A percentile compares a stretch with the other conserved stretches of the same genome.
Evolutionary conservation across 179 eudicot genomes (phyloP).

Genomic region (Gypsophila paniculata): DNA sequence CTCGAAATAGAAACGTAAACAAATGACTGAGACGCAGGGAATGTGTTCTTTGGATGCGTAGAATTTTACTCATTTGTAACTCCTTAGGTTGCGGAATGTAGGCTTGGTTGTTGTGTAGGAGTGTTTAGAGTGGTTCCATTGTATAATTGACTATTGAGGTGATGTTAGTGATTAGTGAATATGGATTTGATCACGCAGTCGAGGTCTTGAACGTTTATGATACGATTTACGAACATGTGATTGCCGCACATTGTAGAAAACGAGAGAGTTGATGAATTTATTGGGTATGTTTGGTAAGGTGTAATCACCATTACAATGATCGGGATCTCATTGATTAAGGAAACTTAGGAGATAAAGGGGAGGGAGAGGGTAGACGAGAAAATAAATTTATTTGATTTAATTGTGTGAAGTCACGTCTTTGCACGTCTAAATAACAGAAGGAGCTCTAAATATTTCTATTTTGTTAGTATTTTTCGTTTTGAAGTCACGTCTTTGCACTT

Average conservation of each 20-base stretch:
- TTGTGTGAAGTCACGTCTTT: too few relatives aligned
- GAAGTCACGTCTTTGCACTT: too few relatives aligned
- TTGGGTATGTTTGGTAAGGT: background rate
- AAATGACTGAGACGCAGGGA: background rate
- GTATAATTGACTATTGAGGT: background rate
- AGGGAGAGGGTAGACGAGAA: too few relatives aligned
- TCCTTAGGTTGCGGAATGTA: background rate
- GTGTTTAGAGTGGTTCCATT: background rate
- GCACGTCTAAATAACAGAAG: too few relatives aligned
- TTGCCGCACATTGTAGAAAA: background rate
- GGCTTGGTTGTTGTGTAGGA: background rate
- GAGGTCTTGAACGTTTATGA: background rate
- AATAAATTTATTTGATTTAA: too few relatives aligned
- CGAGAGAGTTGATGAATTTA: constrained; percentile 3
- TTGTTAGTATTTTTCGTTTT: too few relatives aligned
- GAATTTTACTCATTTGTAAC: background rate
- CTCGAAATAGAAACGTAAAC: too few relatives aligned
- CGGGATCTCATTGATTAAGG: background rate
- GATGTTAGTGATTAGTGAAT: background rate
- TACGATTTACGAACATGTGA: background rate
- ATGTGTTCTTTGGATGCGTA: background rate
- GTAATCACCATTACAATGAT: background rate
- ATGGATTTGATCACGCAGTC: background rate
- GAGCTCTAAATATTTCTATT: background rate
- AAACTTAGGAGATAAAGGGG: background rate